Base-by-base conservation (phyloP, 495 filamentous ascomycete genomes). In the Daldinia childiae region DNA sequence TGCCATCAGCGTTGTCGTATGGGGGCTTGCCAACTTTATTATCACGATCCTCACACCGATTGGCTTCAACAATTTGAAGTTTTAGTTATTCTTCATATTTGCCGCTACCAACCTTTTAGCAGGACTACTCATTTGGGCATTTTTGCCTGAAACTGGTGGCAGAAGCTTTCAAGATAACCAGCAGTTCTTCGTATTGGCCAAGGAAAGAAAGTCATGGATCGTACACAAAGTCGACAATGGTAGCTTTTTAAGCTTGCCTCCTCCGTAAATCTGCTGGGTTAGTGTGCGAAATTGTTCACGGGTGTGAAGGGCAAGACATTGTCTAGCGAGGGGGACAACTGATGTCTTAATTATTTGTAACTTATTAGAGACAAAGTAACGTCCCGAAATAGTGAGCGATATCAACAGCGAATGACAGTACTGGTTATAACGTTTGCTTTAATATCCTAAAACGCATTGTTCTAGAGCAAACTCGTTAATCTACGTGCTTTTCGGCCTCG, bases 11-110 rank as follows among this genome's bases (percentile, higher is more conserved):
- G 85, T 88, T 43, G 81, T 88, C 39, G 76, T 87, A 55, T 89
- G 87, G 87, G 87, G 87, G 4, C 45, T 88, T 26, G 84, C 85
- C 21, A 89, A 89, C 66, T 88, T 87, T 66, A 76, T 80, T 8
- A 79, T 88, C 60, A 89, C 87, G 0, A 76, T 88, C 2, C 62
- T 87, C 4, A 87, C 87, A 1, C 87, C 87, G 3, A 83, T 87
- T 58, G 79, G 83, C 52, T 88, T 89, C 75, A 88, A 87, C 70
- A 84, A 86, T 48, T 69, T 87, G 41, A 82, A 81, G 6, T 86
- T 83, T 73, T 86, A 80, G 81, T 75, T 88, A 19, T 89, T 89
- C 78, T 64, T 87, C 0, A 79, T 87, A 15, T 87, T 89, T 65
- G 79, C 79, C 1, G 73, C 68, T 9, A 88, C 85, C 4, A 89